A percentile compares a stretch with the other conserved stretches of the same genome.
phyloP scores from a whole-genome alignment of 2,329 filamentous ascomycete genomes.

The Fusarium redolens region DNA sequence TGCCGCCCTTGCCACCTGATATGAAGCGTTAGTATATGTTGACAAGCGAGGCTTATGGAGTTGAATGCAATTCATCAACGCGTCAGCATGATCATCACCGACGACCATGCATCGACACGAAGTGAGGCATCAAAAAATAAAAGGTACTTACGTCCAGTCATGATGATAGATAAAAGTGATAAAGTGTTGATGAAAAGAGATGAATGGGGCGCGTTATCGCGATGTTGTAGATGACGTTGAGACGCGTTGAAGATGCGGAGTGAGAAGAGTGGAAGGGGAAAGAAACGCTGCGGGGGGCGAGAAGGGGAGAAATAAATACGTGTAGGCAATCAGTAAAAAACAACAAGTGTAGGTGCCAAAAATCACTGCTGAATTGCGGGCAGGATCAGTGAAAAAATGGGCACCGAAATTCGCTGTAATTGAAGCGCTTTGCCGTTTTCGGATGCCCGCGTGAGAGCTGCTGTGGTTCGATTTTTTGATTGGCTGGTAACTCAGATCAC shows the following conservation, averaged over 20 bases:
- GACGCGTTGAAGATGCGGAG: conserved; percentile 42
- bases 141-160: conserved; percentile 77
- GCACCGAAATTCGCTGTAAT: conserved; percentile 14
- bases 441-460: conserved; percentile 17
- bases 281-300: conserved; percentile 44
- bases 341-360: conserved; percentile 23
- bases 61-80: not conserved
- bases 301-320: conserved; percentile 52
- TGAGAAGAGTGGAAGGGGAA: conserved; percentile 39
- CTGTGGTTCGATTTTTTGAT: conserved; percentile 39
- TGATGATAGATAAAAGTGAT: conserved; percentile 60
- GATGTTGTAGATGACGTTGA: conserved; percentile 43
- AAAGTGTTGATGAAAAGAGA: conserved; percentile 42
- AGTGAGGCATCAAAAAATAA: conserved; percentile 8
- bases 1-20: conserved; percentile 91
- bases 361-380: conserved; percentile 34
- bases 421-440: conserved; percentile 23
- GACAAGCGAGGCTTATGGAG: not conserved
- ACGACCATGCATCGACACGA: not conserved
- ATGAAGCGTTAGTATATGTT: conserved; percentile 57
- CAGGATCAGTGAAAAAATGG: conserved; percentile 45
- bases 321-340: conserved; percentile 51
- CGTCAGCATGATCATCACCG: not conserved
- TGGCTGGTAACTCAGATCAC: conserved; percentile 29
- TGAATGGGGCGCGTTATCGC: conserved; percentile 46